Evolutionary conservation across 768 basidiomycete species (phyloP), one percentile per base, ranked within the genome.

Genomic region (Podaxis sp.): DNA sequence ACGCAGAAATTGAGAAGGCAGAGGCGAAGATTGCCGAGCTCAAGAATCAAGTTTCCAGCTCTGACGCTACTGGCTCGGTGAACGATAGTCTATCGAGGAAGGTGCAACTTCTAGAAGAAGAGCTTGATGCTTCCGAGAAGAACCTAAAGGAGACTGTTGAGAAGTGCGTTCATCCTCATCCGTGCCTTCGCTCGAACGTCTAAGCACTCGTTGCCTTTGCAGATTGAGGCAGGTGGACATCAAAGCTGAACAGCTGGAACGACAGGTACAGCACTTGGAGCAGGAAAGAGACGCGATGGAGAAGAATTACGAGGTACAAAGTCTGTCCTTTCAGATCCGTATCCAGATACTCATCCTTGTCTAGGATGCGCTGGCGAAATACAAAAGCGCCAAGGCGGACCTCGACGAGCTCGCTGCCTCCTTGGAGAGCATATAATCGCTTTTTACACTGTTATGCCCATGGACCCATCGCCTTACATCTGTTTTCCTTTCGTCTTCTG

Each of bases 161-260:
- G 76, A 96, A 94, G 96, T 97, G 71, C 69, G 92, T 84, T 37
- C 50, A 36, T 21, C 47, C 27, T 5, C 21, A 40, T 53, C 21
- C 21, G 32, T 18, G 44, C 46, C 36, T 25, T 54, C 54, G 37
- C 61, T 55, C 28, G 32, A 48, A 23, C 27, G 25, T 9, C 47
- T 51, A 38, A 46, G 18, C 55, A 18, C 25, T 40, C 4, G 11
- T 64, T 55, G 5, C 37, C 38, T 32, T 23, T 53, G 28, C 53
- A 98, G 96, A 74, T 82, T 99, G 67, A 82, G 96, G 63, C 93
- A 96, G 70, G 94, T 96, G 60, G 97, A 99, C 71, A 90, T 98
- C 75, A 99, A 98, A 79, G 96, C 96, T 9, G 97, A 99, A 74
- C 94, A 98, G 77, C 97, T 93, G 71, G 96, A 98, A 76, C 86